phyloP scores from a whole-genome alignment of 768 basidiomycete species.

The Boletus barrowsii region DNA sequence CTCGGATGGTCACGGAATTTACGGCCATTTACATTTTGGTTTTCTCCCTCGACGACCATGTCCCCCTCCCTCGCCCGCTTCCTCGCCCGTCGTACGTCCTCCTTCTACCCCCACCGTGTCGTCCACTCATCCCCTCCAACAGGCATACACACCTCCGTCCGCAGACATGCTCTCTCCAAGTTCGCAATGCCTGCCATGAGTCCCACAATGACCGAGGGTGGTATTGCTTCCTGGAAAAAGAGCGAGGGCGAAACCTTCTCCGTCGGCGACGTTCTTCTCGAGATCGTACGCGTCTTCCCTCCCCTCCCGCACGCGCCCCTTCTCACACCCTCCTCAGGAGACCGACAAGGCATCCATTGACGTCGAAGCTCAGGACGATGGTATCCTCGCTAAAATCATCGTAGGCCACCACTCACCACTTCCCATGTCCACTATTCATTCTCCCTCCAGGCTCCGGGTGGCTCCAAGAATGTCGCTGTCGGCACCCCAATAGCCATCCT shows the following conservation, averaged over 20 bases:
- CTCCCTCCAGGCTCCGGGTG: constrained; percentile 63
- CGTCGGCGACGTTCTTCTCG: constrained; percentile 91
- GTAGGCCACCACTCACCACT: constrained; percentile 42
- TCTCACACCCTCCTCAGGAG: constrained; percentile 55
- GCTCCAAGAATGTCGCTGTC: constrained; percentile 83
- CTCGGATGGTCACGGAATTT: constrained; percentile 23
- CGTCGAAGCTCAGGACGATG: constrained; percentile 98
- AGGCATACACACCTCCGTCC: constrained; percentile 85
- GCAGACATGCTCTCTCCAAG: constrained; percentile 74
- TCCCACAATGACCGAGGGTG: constrained; percentile 99
- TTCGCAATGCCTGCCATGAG: constrained; percentile 99
- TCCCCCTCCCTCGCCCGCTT: constrained; percentile 62
- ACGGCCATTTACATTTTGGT: constrained; percentile 1
- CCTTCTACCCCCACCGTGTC: neutral
- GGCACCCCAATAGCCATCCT: constrained; percentile 89
- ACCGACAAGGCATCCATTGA: constrained; percentile 99
- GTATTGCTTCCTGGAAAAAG: constrained; percentile 97
- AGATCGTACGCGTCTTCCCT: constrained; percentile 64
- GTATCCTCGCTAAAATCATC: constrained; percentile 93
- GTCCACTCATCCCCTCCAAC: constrained; percentile 6
- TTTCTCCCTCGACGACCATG: constrained; percentile 39
- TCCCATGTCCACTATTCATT: neutral
- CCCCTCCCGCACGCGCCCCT: constrained; percentile 1
- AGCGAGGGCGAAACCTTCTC: constrained; percentile 90
- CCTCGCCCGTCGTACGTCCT: constrained; percentile 59